Conservation (phyloP, 495 filamentous ascomycete genomes). For the Neurospora sp. region DNA sequence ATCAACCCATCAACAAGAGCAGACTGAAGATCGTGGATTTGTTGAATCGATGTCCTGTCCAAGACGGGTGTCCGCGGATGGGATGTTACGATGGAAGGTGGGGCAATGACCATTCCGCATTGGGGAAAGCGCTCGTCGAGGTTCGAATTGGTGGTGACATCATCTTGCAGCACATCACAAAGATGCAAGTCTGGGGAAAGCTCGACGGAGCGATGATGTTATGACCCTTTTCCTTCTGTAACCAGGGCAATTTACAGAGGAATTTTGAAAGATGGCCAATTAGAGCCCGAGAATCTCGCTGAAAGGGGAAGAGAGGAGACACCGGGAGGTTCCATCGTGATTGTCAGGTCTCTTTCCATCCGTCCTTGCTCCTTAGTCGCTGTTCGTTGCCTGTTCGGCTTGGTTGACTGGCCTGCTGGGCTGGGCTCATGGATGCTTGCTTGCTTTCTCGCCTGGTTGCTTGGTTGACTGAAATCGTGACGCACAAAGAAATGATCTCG, state of each 20-base stretch:
- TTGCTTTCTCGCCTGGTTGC: neutral
- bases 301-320: neutral
- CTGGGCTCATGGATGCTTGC: neutral
- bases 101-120: neutral
- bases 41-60: neutral
- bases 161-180: constrained; percentile 19
- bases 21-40: neutral
- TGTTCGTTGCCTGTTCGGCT: neutral
- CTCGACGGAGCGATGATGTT: constrained; percentile 25
- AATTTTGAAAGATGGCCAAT: neutral
- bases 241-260: no score
- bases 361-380: neutral
- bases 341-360: neutral
- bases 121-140: neutral
- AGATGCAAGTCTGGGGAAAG: constrained; percentile 7
- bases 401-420: neutral
- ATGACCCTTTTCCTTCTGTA: neutral
- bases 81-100: constrained; percentile 1
- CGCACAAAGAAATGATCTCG: constrained; percentile 16
- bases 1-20: neutral
- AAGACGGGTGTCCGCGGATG: neutral
- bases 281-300: neutral
- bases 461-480: constrained; percentile 12
- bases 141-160: constrained; percentile 23
- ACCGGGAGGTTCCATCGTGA: neutral